phyloP scores from a whole-genome alignment of 2,329 filamentous ascomycete species.

The Daldinia sp. region DNA sequence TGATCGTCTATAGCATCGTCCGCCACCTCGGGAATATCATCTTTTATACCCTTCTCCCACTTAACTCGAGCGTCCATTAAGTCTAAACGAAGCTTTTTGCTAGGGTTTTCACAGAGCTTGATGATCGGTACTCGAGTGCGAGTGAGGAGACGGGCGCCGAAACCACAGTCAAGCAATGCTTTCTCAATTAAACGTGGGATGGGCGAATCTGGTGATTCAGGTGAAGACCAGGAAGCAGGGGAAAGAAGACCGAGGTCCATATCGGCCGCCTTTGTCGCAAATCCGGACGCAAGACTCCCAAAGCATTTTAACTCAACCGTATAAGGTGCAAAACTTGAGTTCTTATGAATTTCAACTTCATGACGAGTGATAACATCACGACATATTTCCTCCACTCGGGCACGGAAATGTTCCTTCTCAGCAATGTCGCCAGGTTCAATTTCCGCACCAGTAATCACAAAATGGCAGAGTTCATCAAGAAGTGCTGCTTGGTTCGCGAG shows the following conservation, averaged over 20 bases:
- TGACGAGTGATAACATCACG: conserved; percentile 63
- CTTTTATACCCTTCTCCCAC: conserved; percentile 70
- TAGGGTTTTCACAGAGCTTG: conserved; percentile 80
- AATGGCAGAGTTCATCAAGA: conserved; percentile 58
- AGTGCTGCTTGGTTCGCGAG: conserved; percentile 57
- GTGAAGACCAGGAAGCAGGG: conserved; percentile 62
- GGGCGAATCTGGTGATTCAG: conserved; percentile 63
- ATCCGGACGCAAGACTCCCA: conserved; percentile 83
- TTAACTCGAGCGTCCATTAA: conserved; percentile 72
- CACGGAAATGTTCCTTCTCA: conserved; percentile 76
- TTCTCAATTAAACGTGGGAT: conserved; percentile 81
- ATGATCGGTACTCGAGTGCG: conserved; percentile 86
- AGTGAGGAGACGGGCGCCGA: conserved; percentile 79
- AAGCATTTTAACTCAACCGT: conserved; percentile 79
- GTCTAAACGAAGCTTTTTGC: conserved; percentile 64
- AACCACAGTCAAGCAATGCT: conserved; percentile 73
- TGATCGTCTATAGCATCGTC: conserved; percentile 46
- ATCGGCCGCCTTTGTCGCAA: conserved; percentile 86
- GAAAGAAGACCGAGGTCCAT: conserved; percentile 87
- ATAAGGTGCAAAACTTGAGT: conserved; percentile 57
- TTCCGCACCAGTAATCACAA: conserved; percentile 65
- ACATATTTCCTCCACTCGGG: conserved; percentile 70
- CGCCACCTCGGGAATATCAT: conserved; percentile 51
- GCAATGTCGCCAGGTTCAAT: conserved; percentile 70
- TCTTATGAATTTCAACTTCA: conserved; percentile 54